Conservation (phyloP, 129 eudicot genomes). For the Lactuca saligna region DNA sequence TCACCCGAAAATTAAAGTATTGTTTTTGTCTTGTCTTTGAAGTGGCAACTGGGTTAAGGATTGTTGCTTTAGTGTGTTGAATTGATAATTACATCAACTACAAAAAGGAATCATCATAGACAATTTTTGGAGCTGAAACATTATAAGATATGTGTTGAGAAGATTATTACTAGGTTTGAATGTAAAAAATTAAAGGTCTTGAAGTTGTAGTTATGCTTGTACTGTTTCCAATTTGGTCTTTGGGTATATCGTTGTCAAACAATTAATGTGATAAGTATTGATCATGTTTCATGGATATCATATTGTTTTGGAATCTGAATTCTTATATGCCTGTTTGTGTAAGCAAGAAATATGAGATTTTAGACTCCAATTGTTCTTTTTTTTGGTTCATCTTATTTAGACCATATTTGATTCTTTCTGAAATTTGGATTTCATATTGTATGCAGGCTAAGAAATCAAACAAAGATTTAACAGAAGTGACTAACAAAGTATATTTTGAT, state of each 20-base stretch:
- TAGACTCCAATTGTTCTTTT: neutral
- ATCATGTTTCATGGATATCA: neutral
- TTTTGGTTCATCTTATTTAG: no score
- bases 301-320: neutral
- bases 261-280: neutral
- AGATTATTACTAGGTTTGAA: slow-evolving; percentile 1
- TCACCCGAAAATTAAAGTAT: neutral
- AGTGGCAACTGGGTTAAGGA: neutral
- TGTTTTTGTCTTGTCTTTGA: neutral
- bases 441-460: slow-evolving; percentile 82
- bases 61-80: neutral
- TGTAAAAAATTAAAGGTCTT: neutral
- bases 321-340: neutral
- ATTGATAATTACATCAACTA: neutral
- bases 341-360: neutral
- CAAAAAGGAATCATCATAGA: neutral
- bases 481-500: slow-evolving; percentile 72
- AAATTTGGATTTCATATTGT: slow-evolving; percentile 2
- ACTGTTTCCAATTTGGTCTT: neutral
- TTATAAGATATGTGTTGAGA: neutral
- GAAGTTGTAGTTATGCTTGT: neutral
- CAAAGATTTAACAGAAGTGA: slow-evolving; percentile 68
- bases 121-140: neutral
- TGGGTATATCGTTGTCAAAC: neutral
- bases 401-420: neutral